phyloP scores from a whole-genome alignment of 2,329 filamentous ascomycete genomes.

The Claviceps pazoutovae region DNA sequence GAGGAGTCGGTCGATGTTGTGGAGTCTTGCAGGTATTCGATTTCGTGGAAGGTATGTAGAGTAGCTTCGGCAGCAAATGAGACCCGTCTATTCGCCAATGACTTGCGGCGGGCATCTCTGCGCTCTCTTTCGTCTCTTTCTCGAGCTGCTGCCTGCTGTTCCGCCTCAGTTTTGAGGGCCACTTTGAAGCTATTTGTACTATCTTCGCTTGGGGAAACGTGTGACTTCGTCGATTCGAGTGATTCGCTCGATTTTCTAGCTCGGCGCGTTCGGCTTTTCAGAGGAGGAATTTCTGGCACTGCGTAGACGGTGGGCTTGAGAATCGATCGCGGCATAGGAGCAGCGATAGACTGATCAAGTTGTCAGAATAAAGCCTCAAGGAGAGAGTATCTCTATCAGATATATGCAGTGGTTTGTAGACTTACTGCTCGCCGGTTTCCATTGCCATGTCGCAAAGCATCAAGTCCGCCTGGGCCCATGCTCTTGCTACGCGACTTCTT shows the following conservation, averaged over 20 bases:
- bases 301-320: constrained; percentile 66
- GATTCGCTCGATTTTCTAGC: background rate
- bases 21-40: constrained; percentile 78
- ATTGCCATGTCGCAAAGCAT: constrained; percentile 59
- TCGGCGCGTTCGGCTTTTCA: constrained; percentile 26
- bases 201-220: constrained; percentile 12
- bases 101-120: constrained; percentile 81
- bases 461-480: constrained; percentile 80
- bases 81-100: constrained; percentile 80
- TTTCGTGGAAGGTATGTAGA: constrained; percentile 89
- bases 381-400: background rate
- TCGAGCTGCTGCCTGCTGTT: constrained; percentile 54
- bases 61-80: constrained; percentile 97
- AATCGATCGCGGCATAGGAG: constrained; percentile 50
- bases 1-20: constrained; percentile 69
- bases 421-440: constrained; percentile 71
- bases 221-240: constrained; percentile 6
- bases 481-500: constrained; percentile 86
- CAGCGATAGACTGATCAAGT: constrained; percentile 38
- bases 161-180: constrained; percentile 53
- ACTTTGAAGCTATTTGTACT: constrained; percentile 37
- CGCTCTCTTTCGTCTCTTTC: constrained; percentile 61
- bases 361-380: background rate
- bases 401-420: background rate
- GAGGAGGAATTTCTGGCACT: constrained; percentile 51